These are phyloP conservation scores for Bacterosira constricta DNA, from an alignment of 108 stramenopile species.

Conservation along the genomic window DNA sequence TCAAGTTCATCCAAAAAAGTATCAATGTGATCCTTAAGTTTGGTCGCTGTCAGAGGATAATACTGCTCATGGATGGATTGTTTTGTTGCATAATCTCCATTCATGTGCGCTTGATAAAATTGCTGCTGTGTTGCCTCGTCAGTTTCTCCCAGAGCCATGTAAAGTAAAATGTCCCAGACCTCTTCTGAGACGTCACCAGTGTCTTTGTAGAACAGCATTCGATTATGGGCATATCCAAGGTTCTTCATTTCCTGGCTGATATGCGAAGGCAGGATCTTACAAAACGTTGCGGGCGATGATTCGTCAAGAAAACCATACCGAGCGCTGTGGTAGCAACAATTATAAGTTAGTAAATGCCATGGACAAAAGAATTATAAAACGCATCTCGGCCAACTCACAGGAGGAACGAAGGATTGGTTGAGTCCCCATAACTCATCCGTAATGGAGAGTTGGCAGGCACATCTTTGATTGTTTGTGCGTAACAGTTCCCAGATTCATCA, in stretches of 20 bases:
- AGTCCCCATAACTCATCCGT: conserved; percentile 39
- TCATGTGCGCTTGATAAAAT: conserved; percentile 57
- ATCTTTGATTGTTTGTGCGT: conserved; percentile 25
- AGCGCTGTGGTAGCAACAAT: too few species aligned
- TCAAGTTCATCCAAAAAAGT: conserved; percentile 41
- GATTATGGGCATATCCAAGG: conserved; percentile 37
- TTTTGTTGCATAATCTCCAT: conserved; percentile 54
- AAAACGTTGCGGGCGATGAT: conserved; percentile 55
- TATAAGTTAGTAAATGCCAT: too few species aligned
- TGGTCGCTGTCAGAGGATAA: conserved; percentile 33
- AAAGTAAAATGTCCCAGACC: conserved; percentile 62
- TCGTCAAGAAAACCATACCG: conserved; percentile 48
- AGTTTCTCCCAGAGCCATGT: conserved; percentile 38
- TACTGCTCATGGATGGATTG: conserved; percentile 53
- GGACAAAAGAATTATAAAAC: too few species aligned
- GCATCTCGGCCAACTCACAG: too few species aligned
- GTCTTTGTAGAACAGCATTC: conserved; percentile 61
- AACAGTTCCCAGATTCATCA: conserved; percentile 54
- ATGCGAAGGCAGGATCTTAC: conserved; percentile 45
- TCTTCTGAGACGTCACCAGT: conserved; percentile 55
- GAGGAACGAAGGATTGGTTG: conserved; percentile 41
- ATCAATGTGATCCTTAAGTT: conserved; percentile 49
- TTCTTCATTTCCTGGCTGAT: conserved; percentile 40
- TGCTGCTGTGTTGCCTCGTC: conserved; percentile 23
- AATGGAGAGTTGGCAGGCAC: conserved; percentile 33